Evolutionary conservation across 129 eudicot species (phyloP).

Genomic region (Arctium lappa): DNA sequence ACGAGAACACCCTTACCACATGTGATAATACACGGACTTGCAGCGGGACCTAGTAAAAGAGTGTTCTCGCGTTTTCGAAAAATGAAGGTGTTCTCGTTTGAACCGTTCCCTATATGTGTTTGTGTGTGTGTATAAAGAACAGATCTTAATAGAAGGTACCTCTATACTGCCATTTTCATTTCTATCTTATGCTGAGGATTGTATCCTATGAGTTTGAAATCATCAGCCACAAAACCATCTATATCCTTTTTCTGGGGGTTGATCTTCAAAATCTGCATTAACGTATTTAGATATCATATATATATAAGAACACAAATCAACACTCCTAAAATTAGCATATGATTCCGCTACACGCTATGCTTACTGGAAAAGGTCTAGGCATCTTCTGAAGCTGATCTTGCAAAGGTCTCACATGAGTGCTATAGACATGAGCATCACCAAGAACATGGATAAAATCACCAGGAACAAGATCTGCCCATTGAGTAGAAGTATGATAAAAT

Average conservation of each 20-base stretch:
- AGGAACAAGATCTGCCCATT: conserved; percentile 47
- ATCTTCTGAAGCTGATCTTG: conserved; percentile 50
- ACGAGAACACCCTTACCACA: too few relatives aligned
- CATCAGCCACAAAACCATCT: conserved; percentile 48
- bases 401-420: conserved; percentile 49
- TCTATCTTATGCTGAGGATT: conserved; percentile 53
- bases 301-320: background rate
- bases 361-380: conserved; percentile 66
- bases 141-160: background rate
- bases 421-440: conserved; percentile 78
- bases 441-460: conserved; percentile 61
- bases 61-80: too few relatives aligned
- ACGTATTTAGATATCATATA: background rate
- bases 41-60: too few relatives aligned
- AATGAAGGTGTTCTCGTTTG: too few relatives aligned
- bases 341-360: background rate
- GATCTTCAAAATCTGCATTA: conserved; percentile 45
- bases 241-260: conserved; percentile 44
- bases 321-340: background rate
- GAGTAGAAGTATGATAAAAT: background rate
- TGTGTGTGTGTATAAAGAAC: too few relatives aligned
- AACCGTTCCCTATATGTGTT: too few relatives aligned
- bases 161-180: conserved; percentile 59
- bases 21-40: too few relatives aligned
- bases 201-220: conserved; percentile 44